Percentiles rank a stretch among this genome's conserved stretches.
Evolutionary conservation across 345 rosid genomes (phyloP).

Genomic region (Bruguiera sexangula): DNA sequence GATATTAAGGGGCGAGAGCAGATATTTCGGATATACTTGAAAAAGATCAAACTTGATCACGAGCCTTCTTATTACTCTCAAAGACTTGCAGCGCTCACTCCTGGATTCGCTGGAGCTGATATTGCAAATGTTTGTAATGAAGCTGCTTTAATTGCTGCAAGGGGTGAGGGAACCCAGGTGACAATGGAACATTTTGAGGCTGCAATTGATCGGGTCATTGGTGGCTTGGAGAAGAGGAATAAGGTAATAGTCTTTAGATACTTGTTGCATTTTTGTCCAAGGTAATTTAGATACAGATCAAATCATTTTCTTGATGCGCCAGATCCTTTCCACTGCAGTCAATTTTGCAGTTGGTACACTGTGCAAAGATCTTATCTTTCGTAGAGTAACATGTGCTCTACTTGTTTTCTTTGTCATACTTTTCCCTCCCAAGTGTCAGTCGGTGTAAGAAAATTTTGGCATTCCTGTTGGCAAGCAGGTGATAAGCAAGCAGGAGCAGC

Average conservation of each 20-base stretch:
- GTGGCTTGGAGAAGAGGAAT: slow-evolving; percentile 96
- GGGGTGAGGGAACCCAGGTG: slow-evolving; percentile 47
- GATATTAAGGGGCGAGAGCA: slow-evolving; percentile 32
- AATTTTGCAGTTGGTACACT: background rate
- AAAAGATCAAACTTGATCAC: slow-evolving; percentile 74
- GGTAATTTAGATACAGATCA: background rate
- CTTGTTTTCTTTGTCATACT: too few species aligned
- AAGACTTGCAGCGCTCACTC: slow-evolving; percentile 88
- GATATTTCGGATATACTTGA: slow-evolving; percentile 47
- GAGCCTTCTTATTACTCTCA: slow-evolving; percentile 75
- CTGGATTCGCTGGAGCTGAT: slow-evolving; percentile 97
- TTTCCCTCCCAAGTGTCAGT: background rate
- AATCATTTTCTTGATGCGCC: background rate
- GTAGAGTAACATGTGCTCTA: too few species aligned
- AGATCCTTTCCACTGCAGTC: background rate
- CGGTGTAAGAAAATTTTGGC: background rate
- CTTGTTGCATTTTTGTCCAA: background rate
- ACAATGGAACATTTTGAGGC: slow-evolving; percentile 85
- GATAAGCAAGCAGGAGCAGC: slow-evolving; percentile 73
- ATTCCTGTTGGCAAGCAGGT: slow-evolving; percentile 35
- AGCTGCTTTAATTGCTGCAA: slow-evolving; percentile 95
- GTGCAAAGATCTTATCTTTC: background rate
- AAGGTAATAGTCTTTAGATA: slow-evolving; percentile 36
- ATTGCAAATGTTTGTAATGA: slow-evolving; percentile 95
- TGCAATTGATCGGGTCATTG: slow-evolving; percentile 88